Percentiles rank a stretch among this genome's conserved stretches.
phyloP scores from a whole-genome alignment of 1,284 basidiomycete genomes.

The Coniophora puteana region DNA sequence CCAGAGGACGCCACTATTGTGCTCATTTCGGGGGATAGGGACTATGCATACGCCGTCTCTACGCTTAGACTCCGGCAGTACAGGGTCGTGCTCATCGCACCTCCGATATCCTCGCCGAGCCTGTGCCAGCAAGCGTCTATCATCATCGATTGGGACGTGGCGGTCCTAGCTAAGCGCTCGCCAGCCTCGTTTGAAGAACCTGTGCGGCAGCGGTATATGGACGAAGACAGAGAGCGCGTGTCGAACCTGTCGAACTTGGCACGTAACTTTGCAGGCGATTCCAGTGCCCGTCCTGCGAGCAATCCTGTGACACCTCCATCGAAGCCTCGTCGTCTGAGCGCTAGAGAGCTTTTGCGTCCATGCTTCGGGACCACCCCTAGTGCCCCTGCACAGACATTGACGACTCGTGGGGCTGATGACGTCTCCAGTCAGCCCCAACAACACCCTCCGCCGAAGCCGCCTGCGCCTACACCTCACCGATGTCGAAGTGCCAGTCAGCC shows the following conservation, averaged over 20 bases:
- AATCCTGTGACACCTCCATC: slow-evolving; percentile 4
- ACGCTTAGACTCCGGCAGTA: slow-evolving; percentile 38
- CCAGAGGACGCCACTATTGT: slow-evolving; percentile 41
- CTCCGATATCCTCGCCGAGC: slow-evolving; percentile 36
- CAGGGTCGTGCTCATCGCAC: slow-evolving; percentile 38
- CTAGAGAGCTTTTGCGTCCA: slow-evolving; percentile 23
- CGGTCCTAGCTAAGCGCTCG: slow-evolving; percentile 32
- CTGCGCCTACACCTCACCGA: too few species aligned
- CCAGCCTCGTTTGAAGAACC: slow-evolving; percentile 12
- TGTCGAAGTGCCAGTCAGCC: too few species aligned
- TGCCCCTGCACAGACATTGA: neutral
- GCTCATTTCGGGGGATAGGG: slow-evolving; percentile 43
- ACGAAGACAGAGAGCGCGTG: slow-evolving; percentile 21
- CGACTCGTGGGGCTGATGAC: too few species aligned
- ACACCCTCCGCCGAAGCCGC: too few species aligned
- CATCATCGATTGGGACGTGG: slow-evolving; percentile 48
- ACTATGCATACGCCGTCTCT: slow-evolving; percentile 43
- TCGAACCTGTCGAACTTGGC: slow-evolving; percentile 19
- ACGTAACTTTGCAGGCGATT: slow-evolving; percentile 14
- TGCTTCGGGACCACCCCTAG: slow-evolving; percentile 1
- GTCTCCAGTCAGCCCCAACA: too few species aligned
- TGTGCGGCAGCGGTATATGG: slow-evolving; percentile 23
- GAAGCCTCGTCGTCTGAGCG: slow-evolving; percentile 14
- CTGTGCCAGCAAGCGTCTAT: slow-evolving; percentile 53
- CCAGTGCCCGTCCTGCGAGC: slow-evolving; percentile 4